phyloP scores from a whole-genome alignment of 2,329 filamentous ascomycete species.

The Fusarium sp. region DNA sequence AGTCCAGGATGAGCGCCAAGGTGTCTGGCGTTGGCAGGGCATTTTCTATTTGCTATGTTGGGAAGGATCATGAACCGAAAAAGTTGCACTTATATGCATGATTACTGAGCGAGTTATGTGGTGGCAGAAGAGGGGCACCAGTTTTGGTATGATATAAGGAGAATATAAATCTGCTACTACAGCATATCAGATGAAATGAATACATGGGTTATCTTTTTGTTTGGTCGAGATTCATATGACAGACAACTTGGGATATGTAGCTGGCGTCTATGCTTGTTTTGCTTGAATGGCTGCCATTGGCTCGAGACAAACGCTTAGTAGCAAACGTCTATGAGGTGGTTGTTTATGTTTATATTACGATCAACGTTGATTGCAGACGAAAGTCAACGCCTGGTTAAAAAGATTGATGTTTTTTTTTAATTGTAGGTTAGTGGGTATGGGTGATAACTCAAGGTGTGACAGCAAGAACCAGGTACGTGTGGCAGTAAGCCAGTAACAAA shows the following conservation, averaged over 20 bases:
- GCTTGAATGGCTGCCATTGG: slow-evolving; percentile 1
- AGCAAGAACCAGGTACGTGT: too few species aligned
- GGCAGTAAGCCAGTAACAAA: too few species aligned
- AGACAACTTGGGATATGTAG: background rate
- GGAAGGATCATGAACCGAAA: slow-evolving; percentile 37
- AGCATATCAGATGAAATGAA: slow-evolving; percentile 40
- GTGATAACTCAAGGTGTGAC: background rate
- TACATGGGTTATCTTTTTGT: slow-evolving; percentile 34
- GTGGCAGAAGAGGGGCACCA: slow-evolving; percentile 22
- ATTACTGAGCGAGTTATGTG: slow-evolving; percentile 15
- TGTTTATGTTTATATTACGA: slow-evolving; percentile 9
- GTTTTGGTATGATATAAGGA: slow-evolving; percentile 28
- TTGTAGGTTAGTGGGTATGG: background rate
- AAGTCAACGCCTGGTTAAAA: background rate
- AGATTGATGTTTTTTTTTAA: background rate
- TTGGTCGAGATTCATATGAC: slow-evolving; percentile 13
- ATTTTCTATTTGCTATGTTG: slow-evolving; percentile 40
- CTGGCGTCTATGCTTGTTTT: slow-evolving; percentile 10
- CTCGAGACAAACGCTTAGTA: background rate
- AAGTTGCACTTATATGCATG: slow-evolving; percentile 22
- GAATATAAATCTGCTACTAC: slow-evolving; percentile 33
- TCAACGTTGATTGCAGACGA: slow-evolving; percentile 7
- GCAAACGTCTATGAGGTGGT: background rate
- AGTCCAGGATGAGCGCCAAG: slow-evolving; percentile 26
- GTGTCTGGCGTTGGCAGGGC: slow-evolving; percentile 43